phyloP scores from a whole-genome alignment of 768 basidiomycete genomes.

The Exidia glandulosa region DNA sequence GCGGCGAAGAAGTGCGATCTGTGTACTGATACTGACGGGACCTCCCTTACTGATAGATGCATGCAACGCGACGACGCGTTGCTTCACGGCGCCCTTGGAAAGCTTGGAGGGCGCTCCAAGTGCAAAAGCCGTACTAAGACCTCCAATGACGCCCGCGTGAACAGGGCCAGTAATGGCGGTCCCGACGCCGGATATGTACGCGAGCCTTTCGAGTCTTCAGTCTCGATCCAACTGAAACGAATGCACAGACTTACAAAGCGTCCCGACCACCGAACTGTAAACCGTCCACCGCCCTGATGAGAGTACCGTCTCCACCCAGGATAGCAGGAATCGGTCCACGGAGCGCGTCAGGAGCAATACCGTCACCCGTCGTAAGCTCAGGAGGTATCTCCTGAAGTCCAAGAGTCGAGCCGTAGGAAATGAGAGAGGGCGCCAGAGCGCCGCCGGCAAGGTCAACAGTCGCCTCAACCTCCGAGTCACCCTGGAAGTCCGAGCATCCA shows the following conservation, averaged over 20 bases:
- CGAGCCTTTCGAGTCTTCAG: constrained; percentile 32
- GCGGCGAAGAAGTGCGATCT: constrained; percentile 23
- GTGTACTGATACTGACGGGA: constrained; percentile 23
- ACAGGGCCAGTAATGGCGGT: constrained; percentile 41
- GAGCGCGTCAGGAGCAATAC: constrained; percentile 10
- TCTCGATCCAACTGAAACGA: not conserved
- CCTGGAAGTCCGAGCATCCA: constrained; percentile 8
- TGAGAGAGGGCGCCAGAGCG: constrained; percentile 16
- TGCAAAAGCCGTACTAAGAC: constrained; percentile 51
- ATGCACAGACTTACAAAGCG: constrained; percentile 56
- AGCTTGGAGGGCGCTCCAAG: constrained; percentile 48
- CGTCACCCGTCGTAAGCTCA: constrained; percentile 25
- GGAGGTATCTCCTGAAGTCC: constrained; percentile 25
- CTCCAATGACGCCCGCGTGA: constrained; percentile 39
- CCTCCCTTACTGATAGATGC: constrained; percentile 33
- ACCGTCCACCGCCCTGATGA: constrained; percentile 50
- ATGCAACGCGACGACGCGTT: constrained; percentile 54
- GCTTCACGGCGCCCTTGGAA: constrained; percentile 47
- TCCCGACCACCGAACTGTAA: constrained; percentile 56
- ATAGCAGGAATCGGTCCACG: constrained; percentile 32
- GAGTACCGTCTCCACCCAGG: constrained; percentile 40
- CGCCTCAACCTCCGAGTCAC: constrained; percentile 9
- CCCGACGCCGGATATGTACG: constrained; percentile 58
- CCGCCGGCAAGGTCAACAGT: constrained; percentile 26
- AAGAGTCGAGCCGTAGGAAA: constrained; percentile 24